Conservation (phyloP, 352 stramenopile genomes). For the Thraustochytrium sp. region DNA sequence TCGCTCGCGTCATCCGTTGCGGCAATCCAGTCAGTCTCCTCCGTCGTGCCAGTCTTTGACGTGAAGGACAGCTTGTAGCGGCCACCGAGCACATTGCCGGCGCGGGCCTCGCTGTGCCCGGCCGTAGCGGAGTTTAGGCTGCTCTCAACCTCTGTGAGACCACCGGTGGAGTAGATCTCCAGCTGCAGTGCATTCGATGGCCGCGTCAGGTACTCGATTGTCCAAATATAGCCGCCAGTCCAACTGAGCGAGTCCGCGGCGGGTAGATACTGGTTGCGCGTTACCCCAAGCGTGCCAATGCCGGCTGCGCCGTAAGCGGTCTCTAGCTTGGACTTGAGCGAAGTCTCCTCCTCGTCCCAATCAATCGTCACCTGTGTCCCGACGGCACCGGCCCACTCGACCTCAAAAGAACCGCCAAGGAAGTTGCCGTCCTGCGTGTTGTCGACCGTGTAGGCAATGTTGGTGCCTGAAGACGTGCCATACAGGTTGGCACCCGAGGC, state of each 20-base stretch:
- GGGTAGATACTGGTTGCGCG: not conserved
- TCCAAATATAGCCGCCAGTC: slow-evolving; percentile 41
- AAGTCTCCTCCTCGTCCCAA: not conserved
- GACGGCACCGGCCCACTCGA: not conserved
- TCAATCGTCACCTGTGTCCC: not conserved
- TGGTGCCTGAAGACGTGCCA: slow-evolving; percentile 15
- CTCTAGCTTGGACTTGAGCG: not conserved
- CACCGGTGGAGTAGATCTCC: not conserved
- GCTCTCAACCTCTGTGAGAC: not conserved
- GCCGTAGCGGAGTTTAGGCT: not conserved
- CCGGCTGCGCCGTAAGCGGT: not conserved
- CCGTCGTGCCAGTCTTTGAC: not conserved
- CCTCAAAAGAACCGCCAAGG: slow-evolving; percentile 33
- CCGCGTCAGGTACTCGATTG: slow-evolving; percentile 12
- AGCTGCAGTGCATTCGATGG: not conserved
- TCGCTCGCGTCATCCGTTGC: slow-evolving; percentile 57
- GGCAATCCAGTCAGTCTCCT: slow-evolving; percentile 60
- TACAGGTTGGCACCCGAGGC: not conserved
- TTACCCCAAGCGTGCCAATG: slow-evolving; percentile 17
- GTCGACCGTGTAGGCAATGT: not conserved
- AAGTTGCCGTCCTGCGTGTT: slow-evolving; percentile 25
- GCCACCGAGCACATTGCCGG: slow-evolving; percentile 35
- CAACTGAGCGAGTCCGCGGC: slow-evolving; percentile 11
- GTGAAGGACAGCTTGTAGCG: slow-evolving; percentile 36
- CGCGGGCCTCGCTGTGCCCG: not conserved